Evolutionary conservation across 1,284 basidiomycete genomes (phyloP), one percentile per base, ranked within the genome.

Genomic region (Moesziomyces sp.): DNA sequence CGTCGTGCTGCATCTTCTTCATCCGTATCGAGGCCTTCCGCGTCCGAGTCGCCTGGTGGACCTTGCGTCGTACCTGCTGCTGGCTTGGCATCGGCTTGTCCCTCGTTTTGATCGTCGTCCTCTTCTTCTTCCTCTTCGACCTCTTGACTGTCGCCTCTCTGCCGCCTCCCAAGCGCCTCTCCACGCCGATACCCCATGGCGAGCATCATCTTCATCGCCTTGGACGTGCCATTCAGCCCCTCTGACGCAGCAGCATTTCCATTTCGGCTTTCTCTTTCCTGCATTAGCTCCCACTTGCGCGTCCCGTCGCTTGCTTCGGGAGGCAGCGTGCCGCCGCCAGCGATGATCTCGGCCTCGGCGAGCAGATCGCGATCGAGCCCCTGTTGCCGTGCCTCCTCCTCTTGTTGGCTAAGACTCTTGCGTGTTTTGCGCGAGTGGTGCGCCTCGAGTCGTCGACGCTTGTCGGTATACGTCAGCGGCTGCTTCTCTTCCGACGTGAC

Each of bases 131-230:
- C 68, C 16, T 50, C 52, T 11, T 58, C 59, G 3, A 58, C 54
- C 19, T 73, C 58, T n/a, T 67, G 5, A 28, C 61, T 46, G 53
- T 53, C 7, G 21, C 38, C 28, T 56, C 57, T 3, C 14, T 7
- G 52, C n/a, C 58, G 55, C 42, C 24, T 60, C 1, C 76, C 76
- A 0, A 78, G 57, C 24, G 66, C 59, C 38, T 67, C 49, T 7
- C 69, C 74, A 0, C 61, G 49, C 23, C 66, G 40, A 49, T 76
- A 79, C 0, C 77, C 77, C 77, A 79, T 79, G 13, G 75, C 75
- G 3, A 65, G 55, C 77, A 79, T 79, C 75, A 79, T 79, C 18
- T 58, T 46, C 67, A 73, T 63, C 48, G 75, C 77, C 18, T 68
- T 74, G 7, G 64, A 14, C 16, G 53, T 64, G 3, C 70, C 70